These are phyloP conservation scores for Colletotrichum tropicicola DNA, from an alignment of 2,329 filamentous ascomycete species.

Conservation along the genomic window DNA sequence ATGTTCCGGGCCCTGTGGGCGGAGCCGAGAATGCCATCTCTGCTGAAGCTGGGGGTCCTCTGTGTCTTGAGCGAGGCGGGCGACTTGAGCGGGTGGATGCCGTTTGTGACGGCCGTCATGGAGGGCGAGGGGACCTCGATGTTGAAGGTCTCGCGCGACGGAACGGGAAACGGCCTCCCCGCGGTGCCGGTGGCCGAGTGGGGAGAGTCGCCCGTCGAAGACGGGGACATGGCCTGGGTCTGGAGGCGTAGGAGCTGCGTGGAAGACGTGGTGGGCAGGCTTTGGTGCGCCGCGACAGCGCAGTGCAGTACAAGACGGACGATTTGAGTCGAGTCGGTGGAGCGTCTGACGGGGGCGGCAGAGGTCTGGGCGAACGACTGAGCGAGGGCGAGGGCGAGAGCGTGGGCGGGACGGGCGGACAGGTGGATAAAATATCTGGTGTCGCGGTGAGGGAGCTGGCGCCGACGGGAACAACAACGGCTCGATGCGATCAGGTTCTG, in stretches of 20 bases:
- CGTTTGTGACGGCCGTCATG: constrained; percentile 50
- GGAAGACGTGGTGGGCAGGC: constrained; percentile 32
- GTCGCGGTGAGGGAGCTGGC: not conserved
- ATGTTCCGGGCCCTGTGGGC: constrained; percentile 64
- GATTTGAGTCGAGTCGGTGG: not conserved
- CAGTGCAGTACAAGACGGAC: constrained; percentile 3
- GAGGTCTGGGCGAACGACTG: too few species aligned
- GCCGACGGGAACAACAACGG: not conserved
- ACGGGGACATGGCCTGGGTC: constrained; percentile 57
- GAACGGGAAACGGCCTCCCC: constrained; percentile 54
- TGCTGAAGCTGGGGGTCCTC: constrained; percentile 59
- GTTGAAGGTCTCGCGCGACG: constrained; percentile 56
- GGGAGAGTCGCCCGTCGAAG: constrained; percentile 63
- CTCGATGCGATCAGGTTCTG: not conserved
- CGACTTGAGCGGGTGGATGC: constrained; percentile 57
- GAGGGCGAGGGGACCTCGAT: constrained; percentile 59
- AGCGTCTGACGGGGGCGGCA: not conserved
- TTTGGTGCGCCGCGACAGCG: constrained; percentile 25
- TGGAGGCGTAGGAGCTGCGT: constrained; percentile 34
- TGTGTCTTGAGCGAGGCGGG: constrained; percentile 57
- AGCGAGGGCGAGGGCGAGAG: too few species aligned
- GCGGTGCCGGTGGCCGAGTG: constrained; percentile 49
- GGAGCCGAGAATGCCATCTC: constrained; percentile 62
- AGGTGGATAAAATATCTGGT: not conserved
- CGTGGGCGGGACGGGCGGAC: not conserved